Evolutionary conservation across 2,329 filamentous ascomycete species (phyloP).

Genomic region (Cercospora zeae-maydis): DNA sequence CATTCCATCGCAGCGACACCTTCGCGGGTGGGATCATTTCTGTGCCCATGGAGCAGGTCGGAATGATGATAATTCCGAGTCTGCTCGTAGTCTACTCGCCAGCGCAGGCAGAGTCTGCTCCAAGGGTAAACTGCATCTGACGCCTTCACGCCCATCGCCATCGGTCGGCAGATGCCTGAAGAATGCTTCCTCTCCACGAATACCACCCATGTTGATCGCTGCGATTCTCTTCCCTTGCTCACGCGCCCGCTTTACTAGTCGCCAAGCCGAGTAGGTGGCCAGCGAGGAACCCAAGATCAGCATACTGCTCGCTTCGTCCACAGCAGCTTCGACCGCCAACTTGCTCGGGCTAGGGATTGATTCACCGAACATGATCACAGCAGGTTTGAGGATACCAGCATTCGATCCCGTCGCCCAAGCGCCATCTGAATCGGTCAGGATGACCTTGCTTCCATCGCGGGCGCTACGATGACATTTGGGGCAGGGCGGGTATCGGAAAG

Average conservation of each 20-base stretch:
- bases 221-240: constrained; percentile 81
- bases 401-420: constrained; percentile 59
- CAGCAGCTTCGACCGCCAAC: constrained; percentile 68
- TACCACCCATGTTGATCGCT: constrained; percentile 78
- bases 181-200: constrained; percentile 72
- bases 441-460: constrained; percentile 52
- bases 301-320: constrained; percentile 71
- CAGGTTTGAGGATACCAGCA: constrained; percentile 83
- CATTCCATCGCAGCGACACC: not conserved
- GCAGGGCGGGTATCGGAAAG: constrained; percentile 87
- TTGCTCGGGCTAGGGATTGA: constrained; percentile 71
- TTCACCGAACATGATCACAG: constrained; percentile 95
- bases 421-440: constrained; percentile 74
- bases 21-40: not conserved
- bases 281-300: constrained; percentile 84
- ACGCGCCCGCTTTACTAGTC: constrained; percentile 77
- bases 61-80: constrained; percentile 3
- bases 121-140: constrained; percentile 41
- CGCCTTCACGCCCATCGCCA: constrained; percentile 38
- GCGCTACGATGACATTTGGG: constrained; percentile 67
- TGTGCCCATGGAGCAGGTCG: constrained; percentile 22
- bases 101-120: constrained; percentile 40
- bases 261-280: constrained; percentile 93
- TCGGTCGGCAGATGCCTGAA: constrained; percentile 55
- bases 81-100: constrained; percentile 28